Conservation (phyloP, 371 early-diverging fungal species). For the Mucor sp. region DNA sequence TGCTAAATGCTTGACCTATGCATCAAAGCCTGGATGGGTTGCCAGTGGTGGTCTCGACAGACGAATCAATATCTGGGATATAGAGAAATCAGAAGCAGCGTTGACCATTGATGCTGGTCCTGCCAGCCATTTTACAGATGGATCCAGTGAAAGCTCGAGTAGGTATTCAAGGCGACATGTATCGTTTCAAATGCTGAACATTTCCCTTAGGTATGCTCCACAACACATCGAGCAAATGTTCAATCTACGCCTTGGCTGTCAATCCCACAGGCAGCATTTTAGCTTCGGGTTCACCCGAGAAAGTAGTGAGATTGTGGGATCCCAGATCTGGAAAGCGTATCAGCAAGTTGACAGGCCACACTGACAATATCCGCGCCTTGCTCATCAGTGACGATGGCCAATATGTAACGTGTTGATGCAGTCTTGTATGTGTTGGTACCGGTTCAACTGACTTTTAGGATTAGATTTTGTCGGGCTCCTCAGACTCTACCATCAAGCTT, state of each 20-base stretch:
- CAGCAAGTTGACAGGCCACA: conserved; percentile 87
- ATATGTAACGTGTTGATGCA: conserved; percentile 43
- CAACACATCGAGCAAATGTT: conserved; percentile 61
- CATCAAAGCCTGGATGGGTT: conserved; percentile 73
- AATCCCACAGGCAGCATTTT: conserved; percentile 71
- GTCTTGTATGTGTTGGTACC: not conserved
- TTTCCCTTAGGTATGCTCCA: conserved; percentile 39
- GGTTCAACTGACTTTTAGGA: not conserved
- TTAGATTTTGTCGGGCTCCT: conserved; percentile 89
- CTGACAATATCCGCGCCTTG: conserved; percentile 90
- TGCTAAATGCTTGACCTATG: conserved; percentile 80
- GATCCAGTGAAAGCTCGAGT: conserved; percentile 19
- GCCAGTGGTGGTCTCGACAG: conserved; percentile 95
- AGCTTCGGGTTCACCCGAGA: conserved; percentile 90
- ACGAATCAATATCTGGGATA: conserved; percentile 88
- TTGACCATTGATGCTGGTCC: conserved; percentile 32
- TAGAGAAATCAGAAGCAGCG: conserved; percentile 42
- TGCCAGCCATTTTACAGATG: conserved; percentile 13
- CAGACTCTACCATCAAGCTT: conserved; percentile 88
- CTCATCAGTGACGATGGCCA: conserved; percentile 88
- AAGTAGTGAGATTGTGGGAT: conserved; percentile 91
- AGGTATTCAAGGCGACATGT: not conserved
- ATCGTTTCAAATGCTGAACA: not conserved
- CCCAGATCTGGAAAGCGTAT: conserved; percentile 72
- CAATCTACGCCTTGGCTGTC: conserved; percentile 78